Evolutionary conservation across 306 rosid genomes (phyloP), one percentile per base, ranked within the genome.

Genomic region (Malus fusca): DNA sequence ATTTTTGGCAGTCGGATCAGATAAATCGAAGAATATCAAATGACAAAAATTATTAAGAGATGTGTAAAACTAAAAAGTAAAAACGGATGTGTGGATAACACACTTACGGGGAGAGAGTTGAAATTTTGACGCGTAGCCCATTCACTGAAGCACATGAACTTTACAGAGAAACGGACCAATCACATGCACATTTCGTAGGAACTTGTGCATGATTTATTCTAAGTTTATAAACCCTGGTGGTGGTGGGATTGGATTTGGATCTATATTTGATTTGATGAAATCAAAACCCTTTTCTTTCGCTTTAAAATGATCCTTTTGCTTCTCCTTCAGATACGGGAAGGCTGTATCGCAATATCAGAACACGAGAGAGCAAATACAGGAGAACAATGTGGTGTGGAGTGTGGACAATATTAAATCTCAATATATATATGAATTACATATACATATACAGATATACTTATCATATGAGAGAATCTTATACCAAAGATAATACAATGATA

Each of bases 291-390:
- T 55, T 62, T n/a, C 48, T 18, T 23, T 42, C 53, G 53, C 79
- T 64, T 58, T 25, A 18, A 60, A 61, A 74, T 74, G 60, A 61
- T 61, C 56, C 53, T 37, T 35, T 72, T 80, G 75, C 77, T 79
- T 77, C 78, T 40, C 72, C 75, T 79, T 63, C 74, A 66, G 40
- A 77, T 84, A 84, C 80, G 90, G 85, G 88, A 86, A 70, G 25
- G 25, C 35, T 84, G 90, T 82, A 82, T 63, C 3, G 26, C 65
- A 71, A 75, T n/a, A 80, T 74, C 89, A 73, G 76, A 78, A 80
- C 89, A 85, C 85, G 66, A 90, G 90, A 74, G 89, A 90, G 92
- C 88, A 85, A 84, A 72, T 79, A 70, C 52, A 77, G 95, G 92
- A 74, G 56, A 33, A 8, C 59, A 44, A 66, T 66, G 60, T 56